Evolutionary conservation across 2,329 filamentous ascomycete genomes (phyloP).

Genomic region (Ophiostoma triangulosporum): DNA sequence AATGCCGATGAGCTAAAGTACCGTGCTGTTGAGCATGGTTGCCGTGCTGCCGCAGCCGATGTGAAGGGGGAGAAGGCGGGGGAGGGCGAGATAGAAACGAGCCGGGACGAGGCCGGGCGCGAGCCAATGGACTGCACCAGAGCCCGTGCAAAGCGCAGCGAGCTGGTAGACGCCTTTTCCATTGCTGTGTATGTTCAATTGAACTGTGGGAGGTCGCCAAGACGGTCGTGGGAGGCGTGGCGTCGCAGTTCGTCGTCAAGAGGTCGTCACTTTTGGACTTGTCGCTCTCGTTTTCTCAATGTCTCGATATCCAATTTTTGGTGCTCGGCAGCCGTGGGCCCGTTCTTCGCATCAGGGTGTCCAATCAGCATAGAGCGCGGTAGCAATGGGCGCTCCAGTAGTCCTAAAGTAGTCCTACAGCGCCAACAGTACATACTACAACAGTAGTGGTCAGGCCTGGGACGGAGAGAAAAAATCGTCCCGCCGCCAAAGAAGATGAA

Average conservation of each 20-base stretch:
- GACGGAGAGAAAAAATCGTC: constrained; percentile 6
- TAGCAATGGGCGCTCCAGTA: background rate
- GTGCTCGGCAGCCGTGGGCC: background rate
- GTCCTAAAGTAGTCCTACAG: background rate
- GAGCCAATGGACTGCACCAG: constrained; percentile 22
- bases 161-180: constrained; percentile 29
- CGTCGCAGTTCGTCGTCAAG: background rate
- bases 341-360: background rate
- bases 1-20: constrained; percentile 3
- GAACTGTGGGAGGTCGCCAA: background rate
- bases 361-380: background rate
- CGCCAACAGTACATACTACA: background rate
- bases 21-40: constrained; percentile 3
- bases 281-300: background rate
- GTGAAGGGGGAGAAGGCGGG: background rate
- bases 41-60: constrained; percentile 1
- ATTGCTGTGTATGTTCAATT: constrained; percentile 18
- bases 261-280: background rate
- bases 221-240: background rate
- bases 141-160: constrained; percentile 29
- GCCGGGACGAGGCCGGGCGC: background rate
- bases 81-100: background rate
- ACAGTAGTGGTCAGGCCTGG: background rate
- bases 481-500: background rate
- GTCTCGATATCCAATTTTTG: background rate